Evolutionary conservation across 805 yeast genomes (phyloP).

Genomic region (Metschnikowia hibisci): DNA sequence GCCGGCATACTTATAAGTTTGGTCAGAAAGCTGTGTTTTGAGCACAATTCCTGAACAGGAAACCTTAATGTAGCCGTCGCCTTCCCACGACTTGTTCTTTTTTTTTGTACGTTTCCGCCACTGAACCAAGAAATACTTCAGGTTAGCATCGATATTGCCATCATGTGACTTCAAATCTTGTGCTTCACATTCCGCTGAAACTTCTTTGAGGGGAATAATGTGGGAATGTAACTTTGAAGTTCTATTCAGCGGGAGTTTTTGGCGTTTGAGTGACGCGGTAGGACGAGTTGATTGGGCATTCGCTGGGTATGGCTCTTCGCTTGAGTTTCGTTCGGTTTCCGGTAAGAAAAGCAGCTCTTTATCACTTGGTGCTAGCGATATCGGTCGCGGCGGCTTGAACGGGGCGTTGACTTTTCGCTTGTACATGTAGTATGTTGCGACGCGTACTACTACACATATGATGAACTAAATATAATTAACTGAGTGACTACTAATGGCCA

Average conservation of each 20-base stretch:
- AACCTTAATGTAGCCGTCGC: slow-evolving; percentile 65
- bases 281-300: not conserved
- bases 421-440: slow-evolving; percentile 15
- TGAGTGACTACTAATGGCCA: too few species aligned
- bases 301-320: not conserved
- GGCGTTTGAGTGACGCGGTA: slow-evolving; percentile 1
- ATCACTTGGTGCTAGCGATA: not conserved
- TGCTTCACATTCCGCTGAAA: not conserved
- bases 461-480: too few species aligned
- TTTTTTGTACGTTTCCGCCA: slow-evolving; percentile 71
- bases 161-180: too few species aligned
- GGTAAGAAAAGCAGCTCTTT: slow-evolving; percentile 3
- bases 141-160: too few species aligned
- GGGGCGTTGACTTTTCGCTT: slow-evolving; percentile 38
- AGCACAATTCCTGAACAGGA: slow-evolving; percentile 25
- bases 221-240: not conserved
- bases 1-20: slow-evolving; percentile 19
- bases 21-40: slow-evolving; percentile 24
- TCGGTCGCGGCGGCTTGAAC: slow-evolving; percentile 47
- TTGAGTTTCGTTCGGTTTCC: not conserved
- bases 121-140: slow-evolving; percentile 37
- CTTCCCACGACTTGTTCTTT: slow-evolving; percentile 93
- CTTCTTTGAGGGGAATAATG: not conserved
- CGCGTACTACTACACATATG: not conserved
- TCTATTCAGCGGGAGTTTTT: not conserved